Evolutionary conservation across 345 rosid genomes (phyloP).

Genomic region (Noccaea caerulescens): DNA sequence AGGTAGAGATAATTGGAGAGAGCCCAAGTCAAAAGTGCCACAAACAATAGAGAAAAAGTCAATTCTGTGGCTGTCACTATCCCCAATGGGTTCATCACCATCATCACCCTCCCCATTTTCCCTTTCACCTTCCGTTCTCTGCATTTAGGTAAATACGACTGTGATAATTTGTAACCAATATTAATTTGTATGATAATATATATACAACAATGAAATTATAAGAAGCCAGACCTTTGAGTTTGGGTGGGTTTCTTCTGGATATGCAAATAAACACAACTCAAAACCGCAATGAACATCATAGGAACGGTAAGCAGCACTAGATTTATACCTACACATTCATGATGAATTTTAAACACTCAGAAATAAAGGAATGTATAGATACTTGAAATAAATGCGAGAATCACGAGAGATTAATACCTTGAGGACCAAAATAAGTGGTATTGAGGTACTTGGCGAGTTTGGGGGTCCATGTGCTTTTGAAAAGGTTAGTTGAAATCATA

Average conservation of each 20-base stretch:
- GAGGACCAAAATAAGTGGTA: conserved; percentile 59
- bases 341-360: background rate
- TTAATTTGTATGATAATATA: background rate
- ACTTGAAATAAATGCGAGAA: background rate
- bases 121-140: conserved; percentile 29
- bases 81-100: conserved; percentile 68
- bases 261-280: conserved; percentile 69
- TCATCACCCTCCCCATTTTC: conserved; percentile 47
- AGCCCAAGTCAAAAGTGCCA: conserved; percentile 52
- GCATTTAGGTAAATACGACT: background rate
- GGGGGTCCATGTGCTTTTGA: conserved; percentile 50
- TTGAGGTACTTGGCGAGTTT: conserved; percentile 46
- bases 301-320: conserved; percentile 68
- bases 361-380: background rate
- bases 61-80: conserved; percentile 59
- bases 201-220: background rate
- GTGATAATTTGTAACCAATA: background rate
- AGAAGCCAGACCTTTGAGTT: conserved; percentile 28
- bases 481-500: conserved; percentile 55
- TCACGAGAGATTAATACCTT: conserved; percentile 45
- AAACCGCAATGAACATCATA: conserved; percentile 57
- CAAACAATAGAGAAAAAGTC: conserved; percentile 54
- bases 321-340: conserved; percentile 54
- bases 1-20: conserved; percentile 50
- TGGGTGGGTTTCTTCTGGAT: conserved; percentile 44